phyloP scores from a whole-genome alignment of 2,329 filamentous ascomycete genomes.

The Fusarium setosum region DNA sequence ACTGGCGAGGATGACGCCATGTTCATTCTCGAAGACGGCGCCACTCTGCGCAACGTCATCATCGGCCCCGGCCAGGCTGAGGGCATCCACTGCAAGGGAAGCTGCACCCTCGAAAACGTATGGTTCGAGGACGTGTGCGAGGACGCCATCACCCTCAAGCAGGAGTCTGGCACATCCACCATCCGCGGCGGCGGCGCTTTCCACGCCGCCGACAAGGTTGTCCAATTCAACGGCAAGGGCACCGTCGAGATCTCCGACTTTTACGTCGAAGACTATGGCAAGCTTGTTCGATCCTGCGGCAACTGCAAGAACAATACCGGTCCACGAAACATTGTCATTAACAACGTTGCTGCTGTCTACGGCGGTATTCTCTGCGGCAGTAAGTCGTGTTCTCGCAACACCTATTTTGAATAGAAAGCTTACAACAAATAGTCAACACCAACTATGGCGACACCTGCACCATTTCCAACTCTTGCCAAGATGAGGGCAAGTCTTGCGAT shows the following conservation, averaged over 20 bases:
- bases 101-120: constrained; percentile 55
- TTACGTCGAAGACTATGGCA: constrained; percentile 54
- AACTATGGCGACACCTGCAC: constrained; percentile 41
- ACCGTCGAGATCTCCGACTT: constrained; percentile 47
- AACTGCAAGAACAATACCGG: constrained; percentile 37
- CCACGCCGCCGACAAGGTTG: constrained; percentile 53
- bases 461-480: constrained; percentile 36
- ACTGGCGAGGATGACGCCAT: constrained; percentile 52
- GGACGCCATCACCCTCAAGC: constrained; percentile 51
- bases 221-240: constrained; percentile 57
- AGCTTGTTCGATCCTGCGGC: constrained; percentile 62
- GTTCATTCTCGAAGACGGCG: constrained; percentile 63
- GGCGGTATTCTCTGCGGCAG: constrained; percentile 37
- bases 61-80: constrained; percentile 62
- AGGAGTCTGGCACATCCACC: constrained; percentile 51
- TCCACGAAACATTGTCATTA: constrained; percentile 30
- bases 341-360: constrained; percentile 33
- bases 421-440: constrained; percentile 26
- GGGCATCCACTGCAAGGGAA: constrained; percentile 62
- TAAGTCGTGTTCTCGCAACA: constrained; percentile 2
- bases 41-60: constrained; percentile 63
- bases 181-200: constrained; percentile 57
- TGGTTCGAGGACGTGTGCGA: constrained; percentile 55
- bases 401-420: not conserved
- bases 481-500: constrained; percentile 35